A percentile compares a stretch with the other conserved stretches of the same genome.
phyloP scores from a whole-genome alignment of 495 filamentous ascomycete genomes.

The Elasticomyces elasticus region DNA sequence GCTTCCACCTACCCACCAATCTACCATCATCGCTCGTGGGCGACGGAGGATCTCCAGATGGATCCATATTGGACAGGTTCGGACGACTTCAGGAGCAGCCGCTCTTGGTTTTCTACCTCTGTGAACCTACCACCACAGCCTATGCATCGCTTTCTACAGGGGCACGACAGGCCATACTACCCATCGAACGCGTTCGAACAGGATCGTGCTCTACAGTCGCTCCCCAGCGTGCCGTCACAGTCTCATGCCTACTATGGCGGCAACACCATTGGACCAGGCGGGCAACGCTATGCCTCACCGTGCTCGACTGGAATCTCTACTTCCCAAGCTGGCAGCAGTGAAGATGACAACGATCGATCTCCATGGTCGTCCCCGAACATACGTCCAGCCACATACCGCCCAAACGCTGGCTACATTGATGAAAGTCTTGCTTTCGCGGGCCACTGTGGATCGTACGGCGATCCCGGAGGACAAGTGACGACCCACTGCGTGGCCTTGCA shows the following conservation, averaged over 20 bases:
- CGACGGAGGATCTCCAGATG: background rate
- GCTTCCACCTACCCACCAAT: background rate
- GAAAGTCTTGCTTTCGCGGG: background rate
- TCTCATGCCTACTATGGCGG: background rate
- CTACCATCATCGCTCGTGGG: background rate
- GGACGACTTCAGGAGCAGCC: too few relatives aligned
- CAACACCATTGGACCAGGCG: background rate
- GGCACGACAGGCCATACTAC: background rate
- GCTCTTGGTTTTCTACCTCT: too few relatives aligned
- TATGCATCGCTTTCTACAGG: slow-evolving; percentile 1
- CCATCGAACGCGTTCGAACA: background rate
- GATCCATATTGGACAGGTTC: background rate
- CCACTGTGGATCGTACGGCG: background rate
- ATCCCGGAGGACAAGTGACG: background rate
- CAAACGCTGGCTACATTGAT: background rate
- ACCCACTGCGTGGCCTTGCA: slow-evolving; percentile 8
- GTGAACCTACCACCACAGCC: background rate
- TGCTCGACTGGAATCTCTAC: slow-evolving; percentile 8
- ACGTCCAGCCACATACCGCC: background rate
- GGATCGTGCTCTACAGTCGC: slow-evolving; percentile 1
- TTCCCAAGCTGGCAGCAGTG: slow-evolving; percentile 10
- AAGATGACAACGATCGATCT: slow-evolving; percentile 1
- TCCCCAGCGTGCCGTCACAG: background rate
- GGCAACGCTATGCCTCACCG: slow-evolving; percentile 5
- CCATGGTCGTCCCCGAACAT: slow-evolving; percentile 2